phyloP scores from a whole-genome alignment of 371 early-diverging fungal species.

The Mycotypha africana region DNA sequence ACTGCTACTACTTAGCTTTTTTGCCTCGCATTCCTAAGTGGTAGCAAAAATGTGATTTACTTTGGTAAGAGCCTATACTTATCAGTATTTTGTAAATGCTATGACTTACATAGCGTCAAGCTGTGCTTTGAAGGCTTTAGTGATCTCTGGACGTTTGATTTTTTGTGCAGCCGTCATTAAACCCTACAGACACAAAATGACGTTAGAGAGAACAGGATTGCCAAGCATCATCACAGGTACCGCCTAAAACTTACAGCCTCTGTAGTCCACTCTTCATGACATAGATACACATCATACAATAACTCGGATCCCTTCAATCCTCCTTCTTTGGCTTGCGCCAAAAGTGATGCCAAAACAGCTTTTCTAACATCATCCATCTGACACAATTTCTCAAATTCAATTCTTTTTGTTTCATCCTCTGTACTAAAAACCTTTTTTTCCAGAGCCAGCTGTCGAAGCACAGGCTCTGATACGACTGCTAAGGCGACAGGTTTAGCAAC shows the following conservation, averaged over 20 bases:
- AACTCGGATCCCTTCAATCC: constrained; percentile 69
- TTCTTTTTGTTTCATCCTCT: constrained; percentile 20
- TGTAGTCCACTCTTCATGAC: constrained; percentile 77
- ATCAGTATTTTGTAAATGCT: no score
- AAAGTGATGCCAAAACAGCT: constrained; percentile 11
- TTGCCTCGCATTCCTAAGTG: constrained; percentile 20
- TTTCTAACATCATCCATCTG: constrained; percentile 15
- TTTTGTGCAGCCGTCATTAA: constrained; percentile 88
- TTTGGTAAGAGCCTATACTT: no score
- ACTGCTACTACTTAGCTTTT: constrained; percentile 5
- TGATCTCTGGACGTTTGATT: constrained; percentile 76
- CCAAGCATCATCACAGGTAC: neutral
- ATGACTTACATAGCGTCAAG: constrained; percentile 53
- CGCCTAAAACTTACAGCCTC: constrained; percentile 52
- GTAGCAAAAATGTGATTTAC: no score
- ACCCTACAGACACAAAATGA: constrained; percentile 15
- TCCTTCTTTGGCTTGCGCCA: constrained; percentile 48
- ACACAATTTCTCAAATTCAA: constrained; percentile 25
- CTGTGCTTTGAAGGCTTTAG: constrained; percentile 48
- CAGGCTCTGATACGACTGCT: constrained; percentile 61
- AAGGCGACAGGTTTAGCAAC: constrained; percentile 66
- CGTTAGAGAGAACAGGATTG: no score
- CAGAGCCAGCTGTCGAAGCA: constrained; percentile 29
- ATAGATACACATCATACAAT: constrained; percentile 59
- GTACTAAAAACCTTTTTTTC: constrained; percentile 20